Percentiles rank a stretch among this genome's conserved stretches.
Evolutionary conservation across 768 basidiomycete species (phyloP).

Genomic region (Candolleomyces eurysporus): DNA sequence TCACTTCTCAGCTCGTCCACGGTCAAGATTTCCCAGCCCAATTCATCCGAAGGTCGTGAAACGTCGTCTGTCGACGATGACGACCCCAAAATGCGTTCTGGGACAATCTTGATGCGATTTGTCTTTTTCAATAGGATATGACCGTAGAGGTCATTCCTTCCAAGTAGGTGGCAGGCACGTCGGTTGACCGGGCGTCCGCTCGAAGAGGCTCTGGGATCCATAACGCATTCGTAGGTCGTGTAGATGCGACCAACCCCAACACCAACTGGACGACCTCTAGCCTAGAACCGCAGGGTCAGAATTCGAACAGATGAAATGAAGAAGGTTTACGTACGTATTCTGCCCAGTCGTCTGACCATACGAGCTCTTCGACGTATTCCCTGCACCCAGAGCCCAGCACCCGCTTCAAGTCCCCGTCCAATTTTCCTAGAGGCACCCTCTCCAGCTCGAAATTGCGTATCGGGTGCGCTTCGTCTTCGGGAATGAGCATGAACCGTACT

Average conservation of each 20-base stretch:
- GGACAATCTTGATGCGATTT: slow-evolving; percentile 10
- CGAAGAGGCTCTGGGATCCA: slow-evolving; percentile 13
- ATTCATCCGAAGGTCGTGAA: slow-evolving; percentile 10
- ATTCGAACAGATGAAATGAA: not conserved
- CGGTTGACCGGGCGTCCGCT: slow-evolving; percentile 14
- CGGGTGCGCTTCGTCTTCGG: slow-evolving; percentile 12
- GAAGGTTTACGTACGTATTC: slow-evolving; percentile 12
- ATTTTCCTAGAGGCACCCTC: slow-evolving; percentile 5
- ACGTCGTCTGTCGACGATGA: not conserved
- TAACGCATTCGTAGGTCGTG: slow-evolving; percentile 18
- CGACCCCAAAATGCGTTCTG: not conserved
- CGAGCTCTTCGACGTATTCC: slow-evolving; percentile 9
- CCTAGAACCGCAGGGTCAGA: slow-evolving; percentile 3
- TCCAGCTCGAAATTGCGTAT: slow-evolving; percentile 13
- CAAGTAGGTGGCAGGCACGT: slow-evolving; percentile 14
- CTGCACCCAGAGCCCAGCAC: slow-evolving; percentile 9
- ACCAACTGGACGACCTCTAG: slow-evolving; percentile 11
- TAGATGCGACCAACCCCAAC: slow-evolving; percentile 20
- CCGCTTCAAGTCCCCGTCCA: slow-evolving; percentile 8
- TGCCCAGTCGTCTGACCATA: slow-evolving; percentile 18
- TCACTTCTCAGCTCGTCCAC: slow-evolving; percentile 15
- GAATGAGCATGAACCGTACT: slow-evolving; percentile 16
- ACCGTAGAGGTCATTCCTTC: slow-evolving; percentile 10
- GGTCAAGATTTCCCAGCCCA: slow-evolving; percentile 13
- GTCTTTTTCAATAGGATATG: slow-evolving; percentile 18